Evolutionary conservation across 768 basidiomycete genomes (phyloP).

Genomic region (Suillus bovinus): DNA sequence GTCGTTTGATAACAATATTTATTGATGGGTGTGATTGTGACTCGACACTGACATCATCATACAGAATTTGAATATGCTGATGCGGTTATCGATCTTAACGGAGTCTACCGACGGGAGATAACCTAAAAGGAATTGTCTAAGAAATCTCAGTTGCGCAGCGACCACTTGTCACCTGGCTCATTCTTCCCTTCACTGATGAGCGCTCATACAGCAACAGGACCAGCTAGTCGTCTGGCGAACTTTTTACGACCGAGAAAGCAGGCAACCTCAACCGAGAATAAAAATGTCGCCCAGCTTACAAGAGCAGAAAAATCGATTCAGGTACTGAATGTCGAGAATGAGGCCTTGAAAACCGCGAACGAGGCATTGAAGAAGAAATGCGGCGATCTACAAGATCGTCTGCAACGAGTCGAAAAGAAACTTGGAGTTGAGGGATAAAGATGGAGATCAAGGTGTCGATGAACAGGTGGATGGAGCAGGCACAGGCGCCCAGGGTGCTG

Average conservation of each 20-base stretch:
- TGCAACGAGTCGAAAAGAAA: background rate
- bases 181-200: background rate
- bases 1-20: constrained; percentile 4
- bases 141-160: background rate
- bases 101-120: background rate
- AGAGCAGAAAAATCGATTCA: background rate
- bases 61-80: too few species aligned
- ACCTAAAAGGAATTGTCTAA: background rate
- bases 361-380: background rate
- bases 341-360: background rate
- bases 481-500: background rate
- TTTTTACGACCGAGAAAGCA: constrained; percentile 1
- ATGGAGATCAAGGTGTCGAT: background rate
- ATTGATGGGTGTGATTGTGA: too few species aligned
- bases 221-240: background rate
- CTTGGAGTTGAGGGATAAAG: background rate
- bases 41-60: too few species aligned
- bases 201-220: background rate
- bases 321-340: constrained; percentile 1
- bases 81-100: background rate
- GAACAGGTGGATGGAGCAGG: background rate
- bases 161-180: background rate
- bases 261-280: too few species aligned
- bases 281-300: background rate
- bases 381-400: background rate